Base-by-base conservation (phyloP, 1,139 yeast genomes). In the Wickerhamomyces sp. region DNA sequence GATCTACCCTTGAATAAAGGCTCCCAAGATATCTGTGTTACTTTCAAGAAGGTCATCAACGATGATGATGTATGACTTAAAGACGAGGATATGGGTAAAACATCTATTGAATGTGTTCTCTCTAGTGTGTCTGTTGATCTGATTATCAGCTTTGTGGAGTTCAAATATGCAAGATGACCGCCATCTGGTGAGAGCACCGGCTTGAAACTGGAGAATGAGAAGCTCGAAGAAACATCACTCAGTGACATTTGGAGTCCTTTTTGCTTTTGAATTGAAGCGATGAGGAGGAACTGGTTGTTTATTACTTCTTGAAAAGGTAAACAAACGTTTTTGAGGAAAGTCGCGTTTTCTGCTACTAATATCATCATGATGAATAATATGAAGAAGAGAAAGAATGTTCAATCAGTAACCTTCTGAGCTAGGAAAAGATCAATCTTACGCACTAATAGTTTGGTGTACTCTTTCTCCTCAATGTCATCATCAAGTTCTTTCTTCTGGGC, bases 21-120 rank as follows among this genome's bases (percentile, higher is more conserved):
- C 29, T 52, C 56, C 57, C 57, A 54, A 4, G 36, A 6, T 5
- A 54, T 36, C 44, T 53, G 55, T 33, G 51, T 39, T 3, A 54
- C 45, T 34, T 46, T 50, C 11, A 45, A 27, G 30, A 44, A 51
- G 10, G 35, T 32, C n/a, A 33, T 34, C 3, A n/a, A n/a, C n/a
- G 42, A 27, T 2, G 31, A 29, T 29, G 13, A 29, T 10, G 31
- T 29, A 3, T 18, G 23, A 2, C 5, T 18, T 2, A 18, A n/a
- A 14, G 18, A 7, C 5, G 27, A 13, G 4, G 14, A 13, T 10
- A 14, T 31, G 11, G 40, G 34, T 7, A 26, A 9, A 13, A 48
- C 38, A 3, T 42, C 14, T 6, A 49, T 29, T 23, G 49, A 43
- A 14, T 49, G 38, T 6, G 45, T 18, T 10, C 47, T 27, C 9